A percentile compares a stretch with the other conserved stretches of the same genome.
phyloP scores from a whole-genome alignment of 23 red algal species.

The Cyanidiococcus yangmingshanensis region DNA sequence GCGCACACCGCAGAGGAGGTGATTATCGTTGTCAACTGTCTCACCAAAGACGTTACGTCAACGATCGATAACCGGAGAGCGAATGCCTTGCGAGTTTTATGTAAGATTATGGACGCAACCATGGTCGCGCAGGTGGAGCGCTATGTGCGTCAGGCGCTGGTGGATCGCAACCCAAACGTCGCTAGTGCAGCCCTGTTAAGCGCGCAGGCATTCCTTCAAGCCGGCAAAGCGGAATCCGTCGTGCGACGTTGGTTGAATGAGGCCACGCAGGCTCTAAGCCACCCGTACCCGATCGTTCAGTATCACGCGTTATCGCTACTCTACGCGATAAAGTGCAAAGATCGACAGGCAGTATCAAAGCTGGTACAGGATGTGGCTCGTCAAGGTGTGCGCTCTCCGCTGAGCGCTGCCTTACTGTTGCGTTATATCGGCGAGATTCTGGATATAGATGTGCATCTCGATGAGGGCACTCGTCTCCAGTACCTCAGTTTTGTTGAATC shows the following conservation, averaged over 20 bases:
- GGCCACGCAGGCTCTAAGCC: conserved; percentile 85
- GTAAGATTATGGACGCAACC: conserved; percentile 78
- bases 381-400: conserved; percentile 56
- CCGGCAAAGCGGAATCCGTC: conserved; percentile 79
- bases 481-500: conserved; percentile 80
- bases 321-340: conserved; percentile 74
- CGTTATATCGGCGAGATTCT: conserved; percentile 73
- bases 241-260: conserved; percentile 96
- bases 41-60: conserved; percentile 97
- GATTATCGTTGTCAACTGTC: conserved; percentile 97
- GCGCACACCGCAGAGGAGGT: conserved; percentile 92
- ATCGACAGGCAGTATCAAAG: conserved; percentile 81
- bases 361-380: conserved; percentile 70
- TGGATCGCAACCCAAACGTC: conserved; percentile 86
- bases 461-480: conserved; percentile 25
- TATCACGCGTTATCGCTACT: conserved; percentile 91
- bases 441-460: conserved; percentile 30
- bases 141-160: conserved; percentile 94
- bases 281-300: conserved; percentile 92
- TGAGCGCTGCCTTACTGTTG: conserved; percentile 74
- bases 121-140: conserved; percentile 93
- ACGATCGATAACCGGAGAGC: conserved; percentile 90
- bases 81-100: conserved; percentile 94
- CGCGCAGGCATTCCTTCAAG: conserved; percentile 64
- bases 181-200: conserved; percentile 89